Conservation (phyloP, 2,329 filamentous ascomycete genomes). For the Xylariaceae sp. region DNA sequence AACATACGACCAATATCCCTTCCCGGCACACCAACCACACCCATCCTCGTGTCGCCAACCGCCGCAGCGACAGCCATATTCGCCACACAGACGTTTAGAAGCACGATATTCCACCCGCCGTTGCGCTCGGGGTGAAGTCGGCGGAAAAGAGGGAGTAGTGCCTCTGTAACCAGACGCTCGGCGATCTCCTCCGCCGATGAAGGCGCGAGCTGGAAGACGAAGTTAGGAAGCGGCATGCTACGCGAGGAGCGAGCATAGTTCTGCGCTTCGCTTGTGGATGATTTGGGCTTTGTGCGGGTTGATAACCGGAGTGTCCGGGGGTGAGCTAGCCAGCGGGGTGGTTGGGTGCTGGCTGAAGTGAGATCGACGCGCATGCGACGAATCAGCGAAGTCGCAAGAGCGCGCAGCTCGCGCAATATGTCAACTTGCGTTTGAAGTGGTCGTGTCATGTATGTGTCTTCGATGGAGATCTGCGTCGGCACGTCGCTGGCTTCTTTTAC, state of each 20-base stretch:
- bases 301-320: constrained; percentile 79
- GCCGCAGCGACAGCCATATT: constrained; percentile 60
- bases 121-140: constrained; percentile 62
- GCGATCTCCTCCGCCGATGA: constrained; percentile 44
- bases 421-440: constrained; percentile 59
- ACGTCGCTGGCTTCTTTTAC: constrained; percentile 66
- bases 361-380: constrained; percentile 76
- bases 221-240: constrained; percentile 66
- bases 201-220: constrained; percentile 56
- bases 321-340: constrained; percentile 62
- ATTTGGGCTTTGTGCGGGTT: constrained; percentile 53
- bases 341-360: constrained; percentile 37
- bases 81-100: constrained; percentile 81
- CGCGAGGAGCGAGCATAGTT: constrained; percentile 66
- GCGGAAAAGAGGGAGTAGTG: constrained; percentile 65
- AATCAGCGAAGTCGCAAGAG: constrained; percentile 64
- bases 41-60: constrained; percentile 31
- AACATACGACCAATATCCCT: constrained; percentile 83
- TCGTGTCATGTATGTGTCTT: constrained; percentile 74
- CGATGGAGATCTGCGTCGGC: constrained; percentile 87
- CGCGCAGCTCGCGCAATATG: constrained; percentile 62
- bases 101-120: constrained; percentile 69
- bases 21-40: constrained; percentile 50
- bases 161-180: constrained; percentile 63
- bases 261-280: constrained; percentile 27